Percentiles rank a stretch among this genome's conserved stretches.
Evolutionary conservation across 2,329 filamentous ascomycete species (phyloP).

Genomic region (Huntiella moniliformis): DNA sequence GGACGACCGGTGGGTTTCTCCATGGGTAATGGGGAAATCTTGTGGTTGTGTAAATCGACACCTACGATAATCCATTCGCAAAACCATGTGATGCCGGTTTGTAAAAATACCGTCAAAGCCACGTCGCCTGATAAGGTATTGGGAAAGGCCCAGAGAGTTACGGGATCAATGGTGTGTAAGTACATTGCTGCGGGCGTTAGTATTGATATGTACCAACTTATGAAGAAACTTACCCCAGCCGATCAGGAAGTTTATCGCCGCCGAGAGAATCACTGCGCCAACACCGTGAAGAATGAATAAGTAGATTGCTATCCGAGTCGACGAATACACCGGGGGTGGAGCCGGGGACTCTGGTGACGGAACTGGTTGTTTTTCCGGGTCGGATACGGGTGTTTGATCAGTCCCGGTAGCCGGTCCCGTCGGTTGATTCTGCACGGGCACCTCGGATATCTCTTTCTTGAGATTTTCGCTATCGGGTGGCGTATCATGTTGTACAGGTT

Average conservation of each 20-base stretch:
- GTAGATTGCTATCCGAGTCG: conserved; percentile 19
- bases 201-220: background rate
- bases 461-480: too few species aligned
- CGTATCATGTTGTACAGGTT: too few species aligned
- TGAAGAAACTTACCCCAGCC: conserved; percentile 25
- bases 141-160: conserved; percentile 30
- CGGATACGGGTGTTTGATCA: too few species aligned
- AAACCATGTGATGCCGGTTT: conserved; percentile 32
- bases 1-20: too few species aligned
- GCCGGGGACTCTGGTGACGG: too few species aligned
- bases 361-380: too few species aligned
- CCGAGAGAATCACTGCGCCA: conserved; percentile 28
- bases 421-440: too few species aligned
- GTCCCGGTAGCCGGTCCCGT: too few species aligned
- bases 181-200: conserved; percentile 25
- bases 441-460: too few species aligned
- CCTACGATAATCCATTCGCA: conserved; percentile 29
- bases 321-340: too few species aligned
- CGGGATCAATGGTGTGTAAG: conserved; percentile 20
- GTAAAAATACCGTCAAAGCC: conserved; percentile 31
- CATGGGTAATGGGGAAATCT: conserved; percentile 21
- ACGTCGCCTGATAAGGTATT: conserved; percentile 32
- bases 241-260: conserved; percentile 32
- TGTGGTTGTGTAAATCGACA: conserved; percentile 25
- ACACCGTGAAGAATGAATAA: conserved; percentile 29